These are phyloP conservation scores for Poteriospumella lacustris DNA, from an alignment of 108 stramenopile species.

Conservation along the genomic window DNA sequence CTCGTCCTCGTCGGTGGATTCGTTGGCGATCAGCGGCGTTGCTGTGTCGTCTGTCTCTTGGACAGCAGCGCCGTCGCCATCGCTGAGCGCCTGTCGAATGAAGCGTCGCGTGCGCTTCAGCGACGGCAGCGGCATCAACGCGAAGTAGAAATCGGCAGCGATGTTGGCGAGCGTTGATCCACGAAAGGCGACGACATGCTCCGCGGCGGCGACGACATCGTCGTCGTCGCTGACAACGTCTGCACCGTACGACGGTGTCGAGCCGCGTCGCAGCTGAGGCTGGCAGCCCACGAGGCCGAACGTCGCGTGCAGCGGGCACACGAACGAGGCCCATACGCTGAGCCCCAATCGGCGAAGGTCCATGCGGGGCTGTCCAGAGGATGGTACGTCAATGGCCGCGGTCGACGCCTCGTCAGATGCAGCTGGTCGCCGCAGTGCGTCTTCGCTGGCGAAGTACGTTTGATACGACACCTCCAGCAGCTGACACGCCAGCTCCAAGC, in stretches of 20 bases:
- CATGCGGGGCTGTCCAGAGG: too few relatives aligned
- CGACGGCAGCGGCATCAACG: background rate
- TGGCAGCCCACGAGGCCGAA: too few relatives aligned
- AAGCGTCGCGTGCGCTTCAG: background rate
- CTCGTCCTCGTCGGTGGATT: background rate
- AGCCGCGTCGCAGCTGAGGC: background rate
- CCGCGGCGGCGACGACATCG: background rate
- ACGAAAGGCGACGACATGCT: background rate
- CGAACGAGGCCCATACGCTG: too few relatives aligned
- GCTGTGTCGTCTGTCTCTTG: too few relatives aligned
- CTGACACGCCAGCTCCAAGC: background rate
- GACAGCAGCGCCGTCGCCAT: too few relatives aligned
- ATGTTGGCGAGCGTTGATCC: slow-evolving; percentile 1
- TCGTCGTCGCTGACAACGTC: background rate
- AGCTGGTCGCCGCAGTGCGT: background rate
- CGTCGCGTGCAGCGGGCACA: too few relatives aligned
- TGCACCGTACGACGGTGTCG: background rate
- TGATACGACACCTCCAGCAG: slow-evolving; percentile 2
- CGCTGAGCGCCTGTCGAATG: background rate
- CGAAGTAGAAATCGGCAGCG: background rate
- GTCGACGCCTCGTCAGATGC: background rate
- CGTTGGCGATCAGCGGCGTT: too few relatives aligned
- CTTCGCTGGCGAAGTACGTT: background rate
- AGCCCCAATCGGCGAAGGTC: too few relatives aligned
- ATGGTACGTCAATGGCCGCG: background rate